Evolutionary conservation across 1,284 basidiomycete species (phyloP), one percentile per base, ranked within the genome.

Genomic region (Fistulinella staudtii): DNA sequence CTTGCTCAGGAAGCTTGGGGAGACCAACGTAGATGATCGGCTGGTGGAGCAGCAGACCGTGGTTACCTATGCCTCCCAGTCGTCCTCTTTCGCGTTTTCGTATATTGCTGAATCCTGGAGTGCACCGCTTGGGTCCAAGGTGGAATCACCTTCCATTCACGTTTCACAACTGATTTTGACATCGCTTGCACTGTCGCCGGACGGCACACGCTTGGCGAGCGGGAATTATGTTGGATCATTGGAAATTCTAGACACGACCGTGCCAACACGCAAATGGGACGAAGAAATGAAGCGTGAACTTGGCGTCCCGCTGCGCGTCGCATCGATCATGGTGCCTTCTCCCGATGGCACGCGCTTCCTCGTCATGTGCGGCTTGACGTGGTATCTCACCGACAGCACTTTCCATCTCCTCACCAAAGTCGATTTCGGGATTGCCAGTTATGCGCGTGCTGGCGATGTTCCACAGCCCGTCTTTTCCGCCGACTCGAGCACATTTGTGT

Each of bases 291-390:
- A 43, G 9, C 40, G 37, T 8, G 23, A 30, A 14, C 27, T 21
- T 7, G 24, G 25, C 4, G 4, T 24, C 9, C 49, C 42, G 7
- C 49, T 50, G 20, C 21, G 21, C 11, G 10, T 17, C 4, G 39
- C 48, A 7, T 1, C 27, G 3, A 1, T 8, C 11, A 45, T 51
- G 8, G 29, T 52, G 1, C 5, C 47, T 14, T 45, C 52, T 22
- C 43, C 52, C 6, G 36, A 50, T 25, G 51, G 51, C 7, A n/a
- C 41, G 3, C 52, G 52, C 8, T 53, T 43, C 38, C 39, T 53
- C 20, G 41, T 31, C 14, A 29, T 34, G 17, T 38, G 27, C 4
- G 36, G 20, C 4, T 17, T 53, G 14, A n/a, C 36, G 17, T 43
- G 52, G 51, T 37, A 52, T 27, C 47, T 53, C 14, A 23, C 36